phyloP scores from a whole-genome alignment of 192 early-diverging fungal species.

The Gryganskiella cystojenkinii region DNA sequence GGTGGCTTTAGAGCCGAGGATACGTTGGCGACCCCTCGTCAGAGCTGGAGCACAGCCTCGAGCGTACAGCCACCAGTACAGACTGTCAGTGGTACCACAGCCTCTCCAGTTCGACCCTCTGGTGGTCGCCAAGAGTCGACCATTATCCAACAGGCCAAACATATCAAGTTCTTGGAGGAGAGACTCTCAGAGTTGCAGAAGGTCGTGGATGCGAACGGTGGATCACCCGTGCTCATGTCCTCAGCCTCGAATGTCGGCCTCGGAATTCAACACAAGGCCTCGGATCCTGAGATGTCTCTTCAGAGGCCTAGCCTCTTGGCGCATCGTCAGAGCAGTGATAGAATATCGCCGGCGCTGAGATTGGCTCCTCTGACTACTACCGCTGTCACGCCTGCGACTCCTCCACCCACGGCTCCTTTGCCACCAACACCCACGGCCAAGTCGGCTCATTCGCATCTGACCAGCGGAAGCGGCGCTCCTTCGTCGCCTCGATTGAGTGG shows the following conservation, averaged over 20 bases:
- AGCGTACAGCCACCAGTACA: neutral
- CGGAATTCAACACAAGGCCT: conserved; percentile 30
- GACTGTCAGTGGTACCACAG: conserved; percentile 9
- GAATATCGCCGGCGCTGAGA: conserved; percentile 21
- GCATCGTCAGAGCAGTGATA: conserved; percentile 17
- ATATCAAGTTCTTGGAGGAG: conserved; percentile 53
- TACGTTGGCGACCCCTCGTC: conserved; percentile 42
- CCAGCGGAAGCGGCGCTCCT: conserved; percentile 7
- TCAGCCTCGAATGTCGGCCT: conserved; percentile 13
- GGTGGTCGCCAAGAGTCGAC: conserved; percentile 50
- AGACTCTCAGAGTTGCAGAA: conserved; percentile 46
- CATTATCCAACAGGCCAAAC: conserved; percentile 37
- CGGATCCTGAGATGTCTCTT: conserved; percentile 23
- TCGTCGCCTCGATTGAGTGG: conserved; percentile 27
- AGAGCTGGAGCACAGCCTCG: conserved; percentile 42
- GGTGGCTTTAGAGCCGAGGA: conserved; percentile 18
- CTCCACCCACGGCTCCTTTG: conserved; percentile 36
- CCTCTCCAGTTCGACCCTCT: conserved; percentile 9
- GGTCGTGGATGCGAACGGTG: neutral
- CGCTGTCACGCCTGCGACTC: conserved; percentile 23
- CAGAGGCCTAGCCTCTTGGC: neutral
- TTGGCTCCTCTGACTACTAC: conserved; percentile 10
- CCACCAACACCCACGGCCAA: conserved; percentile 14
- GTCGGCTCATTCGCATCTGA: conserved; percentile 17
- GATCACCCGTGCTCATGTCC: conserved; percentile 16